Evolutionary conservation across 352 stramenopile species (phyloP), one percentile per base, ranked within the genome.

Genomic region (Peronospora belbahrii): DNA sequence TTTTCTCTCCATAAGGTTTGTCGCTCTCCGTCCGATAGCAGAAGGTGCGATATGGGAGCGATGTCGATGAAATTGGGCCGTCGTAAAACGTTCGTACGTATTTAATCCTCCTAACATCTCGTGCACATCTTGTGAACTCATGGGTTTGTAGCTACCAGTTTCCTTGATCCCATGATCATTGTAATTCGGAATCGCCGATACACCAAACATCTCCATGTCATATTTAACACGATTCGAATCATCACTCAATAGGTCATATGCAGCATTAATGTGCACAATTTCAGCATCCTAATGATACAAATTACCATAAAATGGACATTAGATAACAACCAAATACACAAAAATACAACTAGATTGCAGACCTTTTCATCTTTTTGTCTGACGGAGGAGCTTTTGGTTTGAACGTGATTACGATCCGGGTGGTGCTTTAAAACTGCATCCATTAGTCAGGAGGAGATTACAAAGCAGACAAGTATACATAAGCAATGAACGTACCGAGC

Each of bases 11-110:
- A 62, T 52, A 31, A 89, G 75, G 28, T 70, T 65, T 1, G 75
- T 87, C 19, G 48, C 60, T 28, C 78, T 70, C 22, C 78, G 65
- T 14, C 78, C 78, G 30, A 89, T 83, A 6, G 70, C 47, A 30
- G 61, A 52, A 0, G 77, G 77, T 3, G 77, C 77, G 8, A 72
- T 49, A 37, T 64, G 48, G 15, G 75, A 85, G 4, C 78, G 71
- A 41, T 70, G 56, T 27, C 55, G 54, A 35, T 89, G 64, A 52
- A 84, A 89, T 46, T 89, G 58, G 11, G 78, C 78, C 13, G 78
- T 89, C 15, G 75, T 85, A 47, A 87, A 87, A 62, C 78, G 78
- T 44, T 87, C 75, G 50, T 76, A 84, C 32, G 63, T 62, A 54
- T 89, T 89, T 13, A 86, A 56, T 0, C 68, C 74, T 0, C 68